phyloP scores from a whole-genome alignment of 805 yeast genomes.

The Candida alai region DNA sequence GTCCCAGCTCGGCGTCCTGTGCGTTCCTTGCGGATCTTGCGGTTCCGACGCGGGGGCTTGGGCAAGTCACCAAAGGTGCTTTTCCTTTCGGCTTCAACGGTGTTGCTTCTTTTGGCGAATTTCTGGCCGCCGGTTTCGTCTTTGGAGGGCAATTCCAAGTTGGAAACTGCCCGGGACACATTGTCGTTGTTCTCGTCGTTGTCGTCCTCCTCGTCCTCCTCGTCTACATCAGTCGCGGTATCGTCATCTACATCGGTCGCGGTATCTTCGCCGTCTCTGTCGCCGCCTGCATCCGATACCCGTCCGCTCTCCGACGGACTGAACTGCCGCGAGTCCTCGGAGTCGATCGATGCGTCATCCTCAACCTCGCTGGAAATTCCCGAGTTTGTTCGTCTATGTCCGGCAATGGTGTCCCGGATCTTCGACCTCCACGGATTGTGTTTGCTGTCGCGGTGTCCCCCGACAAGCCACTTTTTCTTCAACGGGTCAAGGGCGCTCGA shows the following conservation, averaged over 20 bases:
- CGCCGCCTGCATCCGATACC: constrained; percentile 16
- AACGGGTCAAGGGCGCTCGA: constrained; percentile 5
- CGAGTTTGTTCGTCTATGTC: constrained; percentile 3
- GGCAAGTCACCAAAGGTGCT: background rate
- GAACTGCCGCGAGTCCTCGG: constrained; percentile 12
- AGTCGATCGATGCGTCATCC: constrained; percentile 22
- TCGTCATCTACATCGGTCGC: constrained; percentile 15
- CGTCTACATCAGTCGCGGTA: constrained; percentile 13
- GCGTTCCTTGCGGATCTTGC: background rate
- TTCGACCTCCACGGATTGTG: constrained; percentile 15
- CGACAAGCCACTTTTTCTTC: constrained; percentile 7
- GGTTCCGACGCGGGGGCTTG: background rate
- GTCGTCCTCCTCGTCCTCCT: constrained; percentile 8
- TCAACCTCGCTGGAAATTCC: constrained; percentile 5
- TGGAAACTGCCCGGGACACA: constrained; percentile 26
- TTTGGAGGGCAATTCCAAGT: constrained; percentile 29
- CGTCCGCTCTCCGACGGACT: constrained; percentile 1
- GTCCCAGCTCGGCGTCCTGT: constrained; percentile 1
- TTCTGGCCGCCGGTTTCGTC: constrained; percentile 35
- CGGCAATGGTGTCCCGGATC: constrained; percentile 19
- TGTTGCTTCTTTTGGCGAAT: constrained; percentile 43
- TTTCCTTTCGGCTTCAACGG: constrained; percentile 36
- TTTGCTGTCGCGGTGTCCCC: constrained; percentile 5
- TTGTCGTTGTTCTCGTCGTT: constrained; percentile 14
- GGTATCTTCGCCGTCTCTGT: constrained; percentile 16